phyloP scores from a whole-genome alignment of 202 grass and related monocot genomes.

The Setaria viridis region DNA sequence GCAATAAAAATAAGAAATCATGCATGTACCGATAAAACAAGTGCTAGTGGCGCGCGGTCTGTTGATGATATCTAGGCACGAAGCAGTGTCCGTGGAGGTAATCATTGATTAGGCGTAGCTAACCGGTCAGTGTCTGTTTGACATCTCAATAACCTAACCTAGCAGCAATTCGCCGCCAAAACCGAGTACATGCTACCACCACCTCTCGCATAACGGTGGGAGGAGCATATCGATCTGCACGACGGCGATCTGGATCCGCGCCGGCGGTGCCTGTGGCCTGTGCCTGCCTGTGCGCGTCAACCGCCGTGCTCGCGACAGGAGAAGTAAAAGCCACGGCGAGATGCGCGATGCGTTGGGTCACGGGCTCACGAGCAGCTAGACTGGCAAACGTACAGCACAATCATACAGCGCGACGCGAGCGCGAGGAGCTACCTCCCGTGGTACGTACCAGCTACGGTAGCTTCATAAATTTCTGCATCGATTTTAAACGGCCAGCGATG shows the following conservation, averaged over 20 bases:
- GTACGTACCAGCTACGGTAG: not conserved
- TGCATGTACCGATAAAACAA: not conserved
- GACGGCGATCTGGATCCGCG: conserved; percentile 25
- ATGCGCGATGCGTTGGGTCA: not conserved
- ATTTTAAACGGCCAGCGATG: not conserved
- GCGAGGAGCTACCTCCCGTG: not conserved
- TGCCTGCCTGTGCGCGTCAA: not conserved
- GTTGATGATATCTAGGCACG: conserved; percentile 33
- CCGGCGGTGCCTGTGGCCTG: not conserved
- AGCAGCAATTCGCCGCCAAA: conserved; percentile 2
- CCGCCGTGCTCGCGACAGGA: not conserved
- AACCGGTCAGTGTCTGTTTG: conserved; percentile 2
- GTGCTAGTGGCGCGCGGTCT: conserved; percentile 15
- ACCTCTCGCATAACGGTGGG: not conserved
- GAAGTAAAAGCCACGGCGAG: conserved; percentile 16
- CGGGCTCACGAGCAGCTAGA: not conserved
- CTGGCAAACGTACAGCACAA: not conserved
- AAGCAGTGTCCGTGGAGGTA: conserved; percentile 16
- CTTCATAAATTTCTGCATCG: not conserved
- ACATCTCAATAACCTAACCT: conserved; percentile 15
- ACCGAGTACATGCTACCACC: not conserved
- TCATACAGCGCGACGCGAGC: not conserved
- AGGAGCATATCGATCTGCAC: not conserved
- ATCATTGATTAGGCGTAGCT: conserved; percentile 23
- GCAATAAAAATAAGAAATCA: not conserved